Conservation (phyloP, 176 grass and related monocot genomes). For the Triticum dicoccoides region DNA sequence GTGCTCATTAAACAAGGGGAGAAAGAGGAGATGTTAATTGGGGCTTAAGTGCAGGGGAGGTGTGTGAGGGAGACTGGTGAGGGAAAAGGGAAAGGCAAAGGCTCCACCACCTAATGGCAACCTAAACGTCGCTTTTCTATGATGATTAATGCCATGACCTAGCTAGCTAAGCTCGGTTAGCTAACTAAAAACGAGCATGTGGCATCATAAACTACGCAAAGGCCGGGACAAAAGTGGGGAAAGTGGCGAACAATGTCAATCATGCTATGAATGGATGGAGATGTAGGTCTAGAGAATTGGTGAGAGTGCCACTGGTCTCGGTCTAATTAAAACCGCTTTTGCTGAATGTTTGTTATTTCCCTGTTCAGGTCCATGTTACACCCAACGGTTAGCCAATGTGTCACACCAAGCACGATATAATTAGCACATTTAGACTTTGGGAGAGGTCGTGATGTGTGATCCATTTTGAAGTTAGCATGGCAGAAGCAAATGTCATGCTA, state of each 20-base stretch:
- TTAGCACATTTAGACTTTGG: background rate
- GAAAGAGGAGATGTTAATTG: background rate
- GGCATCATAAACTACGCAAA: slow-evolving; percentile 25
- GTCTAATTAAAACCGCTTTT: background rate
- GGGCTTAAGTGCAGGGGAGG: background rate
- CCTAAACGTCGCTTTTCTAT: slow-evolving; percentile 37
- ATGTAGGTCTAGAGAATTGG: background rate
- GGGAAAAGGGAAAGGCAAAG: background rate
- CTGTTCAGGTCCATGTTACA: slow-evolving; percentile 31
- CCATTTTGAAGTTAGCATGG: too few species aligned
- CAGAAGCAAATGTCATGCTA: too few species aligned
- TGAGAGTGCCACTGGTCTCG: background rate
- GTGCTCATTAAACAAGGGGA: too few species aligned
- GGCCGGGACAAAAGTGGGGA: background rate
- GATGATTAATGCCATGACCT: slow-evolving; percentile 33
- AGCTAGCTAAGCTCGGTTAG: background rate
- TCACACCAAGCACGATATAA: background rate
- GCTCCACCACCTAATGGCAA: slow-evolving; percentile 42
- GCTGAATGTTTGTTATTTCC: background rate
- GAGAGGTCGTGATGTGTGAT: background rate
- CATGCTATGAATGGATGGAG: background rate
- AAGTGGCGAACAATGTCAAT: background rate
- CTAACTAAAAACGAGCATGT: background rate
- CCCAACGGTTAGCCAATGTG: background rate
- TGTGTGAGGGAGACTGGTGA: background rate